These are phyloP conservation scores for Xylaria acuta DNA, from an alignment of 495 filamentous ascomycete species.

Conservation along the genomic window DNA sequence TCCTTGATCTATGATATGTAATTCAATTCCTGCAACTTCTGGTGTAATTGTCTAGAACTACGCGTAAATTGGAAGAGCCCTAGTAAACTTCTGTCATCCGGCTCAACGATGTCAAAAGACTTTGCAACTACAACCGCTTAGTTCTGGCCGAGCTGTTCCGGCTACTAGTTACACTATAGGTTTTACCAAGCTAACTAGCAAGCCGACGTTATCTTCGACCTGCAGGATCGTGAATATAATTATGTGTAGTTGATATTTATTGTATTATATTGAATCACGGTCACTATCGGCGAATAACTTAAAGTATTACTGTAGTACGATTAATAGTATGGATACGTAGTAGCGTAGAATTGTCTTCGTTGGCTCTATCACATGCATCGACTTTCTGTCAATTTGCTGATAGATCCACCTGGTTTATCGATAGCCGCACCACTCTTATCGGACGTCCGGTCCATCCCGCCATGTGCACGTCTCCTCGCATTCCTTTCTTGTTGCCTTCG, in stretches of 20 bases:
- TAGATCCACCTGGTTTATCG: constrained; percentile 11
- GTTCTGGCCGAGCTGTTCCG: too few relatives aligned
- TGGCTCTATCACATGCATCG: background rate
- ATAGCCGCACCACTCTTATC: constrained; percentile 17
- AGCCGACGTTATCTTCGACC: background rate
- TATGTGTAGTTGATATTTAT: background rate
- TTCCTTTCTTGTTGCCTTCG: background rate
- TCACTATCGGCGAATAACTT: too few relatives aligned
- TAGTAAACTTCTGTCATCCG: background rate
- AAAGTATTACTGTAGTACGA: too few relatives aligned
- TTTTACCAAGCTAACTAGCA: background rate
- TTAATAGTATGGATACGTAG: too few relatives aligned
- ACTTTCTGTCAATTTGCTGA: background rate
- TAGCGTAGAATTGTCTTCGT: background rate
- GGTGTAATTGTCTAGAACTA: background rate
- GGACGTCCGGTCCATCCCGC: background rate
- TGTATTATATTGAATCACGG: background rate
- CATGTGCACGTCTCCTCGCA: background rate
- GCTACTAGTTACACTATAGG: too few relatives aligned
- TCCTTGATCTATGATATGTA: background rate
- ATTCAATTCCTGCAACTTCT: background rate
- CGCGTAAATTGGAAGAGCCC: background rate
- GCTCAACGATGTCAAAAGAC: background rate
- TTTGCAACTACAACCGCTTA: background rate
- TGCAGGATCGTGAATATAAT: background rate